phyloP scores from a whole-genome alignment of 2,329 filamentous ascomycete species.

The Myriosclerotinia scirpicola region DNA sequence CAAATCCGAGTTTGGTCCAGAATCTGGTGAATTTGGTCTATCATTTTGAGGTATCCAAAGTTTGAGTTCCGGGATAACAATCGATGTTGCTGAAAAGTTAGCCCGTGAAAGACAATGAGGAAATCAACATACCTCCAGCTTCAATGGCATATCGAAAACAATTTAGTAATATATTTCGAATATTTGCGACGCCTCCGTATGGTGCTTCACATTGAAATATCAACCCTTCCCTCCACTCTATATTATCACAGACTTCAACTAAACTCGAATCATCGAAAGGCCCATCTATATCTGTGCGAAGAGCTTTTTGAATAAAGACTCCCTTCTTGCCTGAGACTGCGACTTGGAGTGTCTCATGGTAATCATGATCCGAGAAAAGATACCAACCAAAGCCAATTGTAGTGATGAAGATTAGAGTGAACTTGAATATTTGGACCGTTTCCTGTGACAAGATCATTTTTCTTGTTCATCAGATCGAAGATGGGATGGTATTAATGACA shows the following conservation, averaged over 20 bases:
- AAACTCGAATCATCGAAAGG: conserved; percentile 27
- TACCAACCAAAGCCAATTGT: conserved; percentile 2
- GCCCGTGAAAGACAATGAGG: neutral
- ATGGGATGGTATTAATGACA: neutral
- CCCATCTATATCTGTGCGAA: conserved; percentile 31
- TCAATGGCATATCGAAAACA: conserved; percentile 45
- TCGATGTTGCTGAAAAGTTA: conserved; percentile 21
- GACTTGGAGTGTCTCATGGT: conserved; percentile 16
- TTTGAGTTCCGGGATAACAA: conserved; percentile 22
- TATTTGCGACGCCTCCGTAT: conserved; percentile 45
- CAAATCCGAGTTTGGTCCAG: neutral
- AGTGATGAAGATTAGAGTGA: conserved; percentile 26
- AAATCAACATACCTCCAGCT: conserved; percentile 37
- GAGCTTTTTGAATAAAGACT: conserved; percentile 26
- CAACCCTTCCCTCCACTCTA: conserved; percentile 41
- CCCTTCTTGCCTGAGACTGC: conserved; percentile 20
- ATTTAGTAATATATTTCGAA: conserved; percentile 45
- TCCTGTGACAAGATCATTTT: conserved; percentile 15
- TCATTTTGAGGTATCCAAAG: conserved; percentile 21
- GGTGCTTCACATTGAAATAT: conserved; percentile 45
- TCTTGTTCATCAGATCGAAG: neutral
- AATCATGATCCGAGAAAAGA: conserved; percentile 18
- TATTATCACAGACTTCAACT: conserved; percentile 37
- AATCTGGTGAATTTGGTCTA: conserved; percentile 5
- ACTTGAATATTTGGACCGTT: neutral